A percentile compares a stretch with the other conserved stretches of the same genome.
Evolutionary conservation across 139 green algal genomes (phyloP).

Genomic region (Astrephomene gubernaculifera): DNA sequence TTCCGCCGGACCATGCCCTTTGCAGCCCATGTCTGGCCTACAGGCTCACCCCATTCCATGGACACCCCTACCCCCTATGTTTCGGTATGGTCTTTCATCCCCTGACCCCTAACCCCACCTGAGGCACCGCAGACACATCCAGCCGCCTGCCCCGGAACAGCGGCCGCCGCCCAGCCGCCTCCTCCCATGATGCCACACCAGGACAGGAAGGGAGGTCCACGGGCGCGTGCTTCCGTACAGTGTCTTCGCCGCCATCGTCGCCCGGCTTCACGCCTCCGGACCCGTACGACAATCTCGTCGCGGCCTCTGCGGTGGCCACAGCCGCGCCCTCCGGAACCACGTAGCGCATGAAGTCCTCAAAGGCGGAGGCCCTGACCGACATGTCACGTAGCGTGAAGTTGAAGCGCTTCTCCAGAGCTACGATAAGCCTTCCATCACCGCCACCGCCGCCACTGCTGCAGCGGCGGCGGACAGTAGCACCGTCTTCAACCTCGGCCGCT

Average conservation of each 20-base stretch:
- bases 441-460: background rate
- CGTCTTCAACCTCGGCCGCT: background rate
- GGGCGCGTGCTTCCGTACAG: background rate
- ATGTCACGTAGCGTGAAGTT: conserved; percentile 46
- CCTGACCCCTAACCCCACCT: background rate
- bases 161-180: background rate
- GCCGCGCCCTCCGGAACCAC: conserved; percentile 1
- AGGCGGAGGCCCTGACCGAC: conserved; percentile 23
- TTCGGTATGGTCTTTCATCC: no score
- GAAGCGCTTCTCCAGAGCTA: conserved; percentile 51
- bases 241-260: background rate
- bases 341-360: conserved; percentile 55
- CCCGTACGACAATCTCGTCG: background rate
- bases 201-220: background rate
- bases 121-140: background rate
- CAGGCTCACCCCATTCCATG: no score
- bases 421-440: no score
- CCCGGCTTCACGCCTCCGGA: background rate
- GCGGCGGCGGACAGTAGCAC: background rate
- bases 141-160: conserved; percentile 34
- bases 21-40: no score
- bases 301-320: no score
- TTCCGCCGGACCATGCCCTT: no score
- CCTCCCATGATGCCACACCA: background rate
- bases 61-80: no score